Evolutionary conservation across 345 rosid species (phyloP).

Genomic region (Psidium friedrichsthalianum): DNA sequence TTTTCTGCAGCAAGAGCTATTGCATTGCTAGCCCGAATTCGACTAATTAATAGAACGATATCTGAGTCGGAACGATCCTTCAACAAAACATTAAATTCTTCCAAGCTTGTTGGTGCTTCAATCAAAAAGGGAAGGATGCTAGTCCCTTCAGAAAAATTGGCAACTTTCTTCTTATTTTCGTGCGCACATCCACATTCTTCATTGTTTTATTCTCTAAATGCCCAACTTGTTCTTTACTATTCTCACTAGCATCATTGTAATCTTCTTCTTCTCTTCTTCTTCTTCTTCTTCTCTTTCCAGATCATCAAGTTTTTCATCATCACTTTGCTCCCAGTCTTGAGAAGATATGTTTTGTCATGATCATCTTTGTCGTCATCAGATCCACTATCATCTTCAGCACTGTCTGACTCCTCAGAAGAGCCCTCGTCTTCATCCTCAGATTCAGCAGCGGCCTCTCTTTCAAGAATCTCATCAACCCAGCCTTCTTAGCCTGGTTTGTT

Average conservation of each 20-base stretch:
- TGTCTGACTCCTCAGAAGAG: slow-evolving; percentile 47
- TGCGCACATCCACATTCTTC: slow-evolving; percentile 17
- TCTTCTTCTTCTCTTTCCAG: slow-evolving; percentile 47
- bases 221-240: slow-evolving; percentile 12
- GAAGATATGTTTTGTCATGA: slow-evolving; percentile 11
- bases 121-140: slow-evolving; percentile 55
- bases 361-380: slow-evolving; percentile 36
- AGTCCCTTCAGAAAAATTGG: slow-evolving; percentile 6
- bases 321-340: slow-evolving; percentile 90
- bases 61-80: slow-evolving; percentile 45
- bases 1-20: slow-evolving; percentile 81
- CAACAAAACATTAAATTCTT: slow-evolving; percentile 55
- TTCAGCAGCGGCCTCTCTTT: slow-evolving; percentile 33
- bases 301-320: slow-evolving; percentile 50
- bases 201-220: slow-evolving; percentile 12
- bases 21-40: slow-evolving; percentile 59
- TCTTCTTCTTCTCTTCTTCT: not conserved
- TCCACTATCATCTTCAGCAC: slow-evolving; percentile 32
- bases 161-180: slow-evolving; percentile 8
- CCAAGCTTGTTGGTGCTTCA: slow-evolving; percentile 62
- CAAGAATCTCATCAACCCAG: slow-evolving; percentile 88
- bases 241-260: not conserved
- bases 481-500: slow-evolving; percentile 40
- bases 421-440: slow-evolving; percentile 45
- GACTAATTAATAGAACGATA: slow-evolving; percentile 32